These are phyloP conservation scores for Malus sylvestris DNA, from an alignment of 306 rosid genomes.

Conservation along the genomic window DNA sequence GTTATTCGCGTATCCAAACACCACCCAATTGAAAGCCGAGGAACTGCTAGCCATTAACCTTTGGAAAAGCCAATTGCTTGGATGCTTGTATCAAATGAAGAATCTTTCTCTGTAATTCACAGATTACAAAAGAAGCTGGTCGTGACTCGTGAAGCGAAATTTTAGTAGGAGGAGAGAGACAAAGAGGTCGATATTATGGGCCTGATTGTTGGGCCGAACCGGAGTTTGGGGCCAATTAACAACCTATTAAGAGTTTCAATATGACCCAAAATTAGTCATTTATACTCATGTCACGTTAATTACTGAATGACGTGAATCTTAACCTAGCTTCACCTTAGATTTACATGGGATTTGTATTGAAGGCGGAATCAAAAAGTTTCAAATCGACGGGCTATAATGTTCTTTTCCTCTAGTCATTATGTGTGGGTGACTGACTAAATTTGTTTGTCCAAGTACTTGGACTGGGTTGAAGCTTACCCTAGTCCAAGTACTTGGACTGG, in stretches of 20 bases:
- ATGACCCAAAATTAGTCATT: neutral
- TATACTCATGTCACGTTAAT: neutral
- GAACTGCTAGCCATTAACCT: neutral
- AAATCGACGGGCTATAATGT: too few relatives aligned
- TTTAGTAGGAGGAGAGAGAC: neutral
- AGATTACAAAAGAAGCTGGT: neutral
- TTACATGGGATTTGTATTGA: too few relatives aligned
- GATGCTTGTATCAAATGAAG: neutral
- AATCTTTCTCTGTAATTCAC: neutral
- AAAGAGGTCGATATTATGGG: neutral
- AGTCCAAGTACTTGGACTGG: too few relatives aligned
- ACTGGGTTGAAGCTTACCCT: too few relatives aligned
- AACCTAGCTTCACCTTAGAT: too few relatives aligned
- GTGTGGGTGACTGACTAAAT: too few relatives aligned
- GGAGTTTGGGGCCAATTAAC: neutral
- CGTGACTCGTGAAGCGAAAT: too few relatives aligned
- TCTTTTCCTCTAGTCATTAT: too few relatives aligned
- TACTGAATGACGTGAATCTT: neutral
- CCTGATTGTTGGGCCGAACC: neutral
- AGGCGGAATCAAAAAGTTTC: too few relatives aligned
- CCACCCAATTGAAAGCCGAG: neutral
- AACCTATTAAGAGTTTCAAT: neutral
- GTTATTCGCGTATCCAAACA: neutral
- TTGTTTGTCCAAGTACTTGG: too few relatives aligned
- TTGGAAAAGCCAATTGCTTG: neutral